A percentile compares a stretch with the other conserved stretches of the same genome.
Conservation (phyloP, 345 rosid genomes). For the Pugionium dolabratum region DNA sequence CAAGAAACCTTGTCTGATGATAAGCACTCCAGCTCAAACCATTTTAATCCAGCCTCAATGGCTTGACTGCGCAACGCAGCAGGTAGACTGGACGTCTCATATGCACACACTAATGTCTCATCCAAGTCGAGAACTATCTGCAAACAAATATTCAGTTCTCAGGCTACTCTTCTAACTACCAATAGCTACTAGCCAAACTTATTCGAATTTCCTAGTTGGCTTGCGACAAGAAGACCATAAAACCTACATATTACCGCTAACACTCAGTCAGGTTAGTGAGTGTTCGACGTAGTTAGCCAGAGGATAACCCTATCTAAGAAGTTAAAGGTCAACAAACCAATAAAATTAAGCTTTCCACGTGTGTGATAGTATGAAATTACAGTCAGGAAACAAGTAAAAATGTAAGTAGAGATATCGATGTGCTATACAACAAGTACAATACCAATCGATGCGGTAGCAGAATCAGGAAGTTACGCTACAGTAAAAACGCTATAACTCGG, state of each 20-base stretch:
- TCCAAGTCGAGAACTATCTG: slow-evolving; percentile 99
- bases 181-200: slow-evolving; percentile 9
- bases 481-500: too few species aligned
- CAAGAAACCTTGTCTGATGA: slow-evolving; percentile 84
- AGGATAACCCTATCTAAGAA: not conserved
- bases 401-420: not conserved
- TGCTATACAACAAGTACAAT: not conserved
- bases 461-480: not conserved
- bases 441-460: not conserved
- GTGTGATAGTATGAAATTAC: not conserved
- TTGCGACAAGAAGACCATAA: not conserved
- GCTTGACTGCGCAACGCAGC: slow-evolving; percentile 63
- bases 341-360: not conserved
- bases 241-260: not conserved
- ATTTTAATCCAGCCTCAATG: slow-evolving; percentile 69
- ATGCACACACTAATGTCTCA: slow-evolving; percentile 93
- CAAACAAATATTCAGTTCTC: slow-evolving; percentile 28
- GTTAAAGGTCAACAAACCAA: not conserved
- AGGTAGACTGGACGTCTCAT: slow-evolving; percentile 84
- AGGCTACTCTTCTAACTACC: slow-evolving; percentile 11
- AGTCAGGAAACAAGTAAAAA: not conserved
- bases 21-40: slow-evolving; percentile 91
- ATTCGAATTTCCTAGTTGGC: not conserved
- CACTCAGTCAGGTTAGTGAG: slow-evolving; percentile 11
- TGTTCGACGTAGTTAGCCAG: not conserved